These are phyloP conservation scores for Dendrobium chrysotoxum DNA, from an alignment of 106 monocot species.

Conservation along the genomic window DNA sequence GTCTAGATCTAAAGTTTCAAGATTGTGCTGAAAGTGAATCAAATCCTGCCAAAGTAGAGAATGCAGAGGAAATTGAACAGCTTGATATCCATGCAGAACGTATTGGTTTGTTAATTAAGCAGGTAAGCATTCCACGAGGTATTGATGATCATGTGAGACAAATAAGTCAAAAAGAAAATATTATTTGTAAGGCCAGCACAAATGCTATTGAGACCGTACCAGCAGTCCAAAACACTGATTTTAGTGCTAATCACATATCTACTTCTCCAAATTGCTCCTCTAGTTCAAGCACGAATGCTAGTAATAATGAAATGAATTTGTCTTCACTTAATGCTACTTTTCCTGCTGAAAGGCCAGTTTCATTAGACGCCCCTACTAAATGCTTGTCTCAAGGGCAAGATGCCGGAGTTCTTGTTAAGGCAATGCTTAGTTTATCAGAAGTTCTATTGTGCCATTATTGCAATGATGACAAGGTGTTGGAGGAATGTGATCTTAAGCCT, in stretches of 20 bases:
- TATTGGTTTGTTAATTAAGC: slow-evolving; percentile 4
- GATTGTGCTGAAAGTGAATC: slow-evolving; percentile 8
- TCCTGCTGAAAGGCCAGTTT: slow-evolving; percentile 3
- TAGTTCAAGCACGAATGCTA: slow-evolving; percentile 6
- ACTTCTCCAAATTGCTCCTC: background rate
- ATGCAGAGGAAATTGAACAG: background rate
- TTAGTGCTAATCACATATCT: background rate
- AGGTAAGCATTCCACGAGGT: slow-evolving; percentile 5
- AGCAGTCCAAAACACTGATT: background rate
- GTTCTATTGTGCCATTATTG: background rate
- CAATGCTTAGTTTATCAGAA: slow-evolving; percentile 24
- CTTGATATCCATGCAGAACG: background rate
- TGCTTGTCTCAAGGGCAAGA: slow-evolving; percentile 10
- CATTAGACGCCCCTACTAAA: background rate
- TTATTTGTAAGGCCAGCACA: background rate
- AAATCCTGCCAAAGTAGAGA: background rate
- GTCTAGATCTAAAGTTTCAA: slow-evolving; percentile 7
- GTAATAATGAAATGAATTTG: slow-evolving; percentile 2
- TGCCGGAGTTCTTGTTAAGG: slow-evolving; percentile 22
- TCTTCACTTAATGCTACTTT: background rate
- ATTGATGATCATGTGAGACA: slow-evolving; percentile 5
- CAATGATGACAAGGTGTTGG: background rate
- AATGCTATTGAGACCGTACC: background rate
- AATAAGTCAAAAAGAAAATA: slow-evolving; percentile 6
- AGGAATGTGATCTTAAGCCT: slow-evolving; percentile 8